These are phyloP conservation scores for Hypoxylon sp. DNA, from an alignment of 2,329 filamentous ascomycete genomes.

Conservation along the genomic window DNA sequence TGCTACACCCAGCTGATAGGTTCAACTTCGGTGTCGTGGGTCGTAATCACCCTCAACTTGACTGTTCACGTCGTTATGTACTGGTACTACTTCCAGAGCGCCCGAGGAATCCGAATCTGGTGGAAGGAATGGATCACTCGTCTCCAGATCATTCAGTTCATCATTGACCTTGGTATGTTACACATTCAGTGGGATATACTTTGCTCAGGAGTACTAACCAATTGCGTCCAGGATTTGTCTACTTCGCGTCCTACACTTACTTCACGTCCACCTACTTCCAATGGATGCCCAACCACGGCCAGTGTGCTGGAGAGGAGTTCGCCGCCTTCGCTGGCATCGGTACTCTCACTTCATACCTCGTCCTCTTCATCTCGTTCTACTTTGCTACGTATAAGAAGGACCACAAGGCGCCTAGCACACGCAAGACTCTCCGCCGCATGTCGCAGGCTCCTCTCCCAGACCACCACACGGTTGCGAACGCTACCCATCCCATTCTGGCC, in stretches of 20 bases:
- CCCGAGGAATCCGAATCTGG: conserved; percentile 95
- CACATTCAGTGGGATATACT: neutral
- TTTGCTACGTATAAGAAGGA: conserved; percentile 94
- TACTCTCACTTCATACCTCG: conserved; percentile 93
- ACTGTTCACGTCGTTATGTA: conserved; percentile 99
- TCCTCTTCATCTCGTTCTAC: conserved; percentile 99
- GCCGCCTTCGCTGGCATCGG: conserved; percentile 92
- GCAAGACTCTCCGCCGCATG: conserved; percentile 80
- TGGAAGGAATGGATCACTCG: conserved; percentile 99
- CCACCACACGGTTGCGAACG: conserved; percentile 80
- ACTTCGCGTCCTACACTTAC: conserved; percentile 99
- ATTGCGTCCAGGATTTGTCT: conserved; percentile 83
- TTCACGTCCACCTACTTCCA: conserved; percentile 93
- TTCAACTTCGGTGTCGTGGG: conserved; percentile 94
- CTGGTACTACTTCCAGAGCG: conserved; percentile 99
- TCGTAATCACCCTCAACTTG: conserved; percentile 92
- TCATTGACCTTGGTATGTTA: conserved; percentile 90
- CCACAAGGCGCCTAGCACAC: conserved; percentile 82
- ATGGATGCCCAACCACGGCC: conserved; percentile 84
- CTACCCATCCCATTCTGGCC: conserved; percentile 66
- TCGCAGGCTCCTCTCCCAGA: conserved; percentile 80
- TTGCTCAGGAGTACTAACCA: conserved; percentile 26
- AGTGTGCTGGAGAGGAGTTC: conserved; percentile 96
- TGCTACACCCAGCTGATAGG: conserved; percentile 98
- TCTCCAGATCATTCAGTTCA: conserved; percentile 96